Conservation (phyloP, 345 rosid genomes). For the Hibiscus syriacus region DNA sequence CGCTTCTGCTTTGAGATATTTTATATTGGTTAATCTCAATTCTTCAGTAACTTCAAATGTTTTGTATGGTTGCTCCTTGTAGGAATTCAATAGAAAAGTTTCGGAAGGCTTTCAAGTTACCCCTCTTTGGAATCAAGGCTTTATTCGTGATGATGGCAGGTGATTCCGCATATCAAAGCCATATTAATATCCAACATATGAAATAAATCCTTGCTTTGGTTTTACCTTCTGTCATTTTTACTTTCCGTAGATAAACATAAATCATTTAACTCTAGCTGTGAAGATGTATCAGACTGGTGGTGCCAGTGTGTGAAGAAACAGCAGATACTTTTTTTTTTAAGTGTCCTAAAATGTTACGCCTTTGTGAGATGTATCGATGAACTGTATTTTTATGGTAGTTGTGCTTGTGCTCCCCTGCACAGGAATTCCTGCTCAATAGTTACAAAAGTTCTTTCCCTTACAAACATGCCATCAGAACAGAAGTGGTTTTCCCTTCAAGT, state of each 20-base stretch:
- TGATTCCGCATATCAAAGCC: conserved; percentile 9
- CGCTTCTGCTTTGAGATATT: background rate
- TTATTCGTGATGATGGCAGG: conserved; percentile 75
- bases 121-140: conserved; percentile 94
- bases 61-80: conserved; percentile 12
- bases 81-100: conserved; percentile 75
- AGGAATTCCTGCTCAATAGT: background rate
- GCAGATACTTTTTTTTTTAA: background rate
- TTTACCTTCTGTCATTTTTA: background rate
- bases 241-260: background rate
- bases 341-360: background rate
- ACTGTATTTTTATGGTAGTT: background rate
- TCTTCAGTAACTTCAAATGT: background rate
- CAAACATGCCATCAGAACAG: background rate
- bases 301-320: background rate
- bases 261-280: background rate
- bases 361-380: background rate
- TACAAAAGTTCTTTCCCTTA: background rate
- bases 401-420: background rate
- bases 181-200: background rate
- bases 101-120: conserved; percentile 87
- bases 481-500: background rate
- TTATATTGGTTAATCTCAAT: conserved; percentile 1
- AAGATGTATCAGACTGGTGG: background rate
- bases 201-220: background rate